Evolutionary conservation across 345 rosid genomes (phyloP), one percentile per base, ranked within the genome.

Genomic region (Salix purpurea): DNA sequence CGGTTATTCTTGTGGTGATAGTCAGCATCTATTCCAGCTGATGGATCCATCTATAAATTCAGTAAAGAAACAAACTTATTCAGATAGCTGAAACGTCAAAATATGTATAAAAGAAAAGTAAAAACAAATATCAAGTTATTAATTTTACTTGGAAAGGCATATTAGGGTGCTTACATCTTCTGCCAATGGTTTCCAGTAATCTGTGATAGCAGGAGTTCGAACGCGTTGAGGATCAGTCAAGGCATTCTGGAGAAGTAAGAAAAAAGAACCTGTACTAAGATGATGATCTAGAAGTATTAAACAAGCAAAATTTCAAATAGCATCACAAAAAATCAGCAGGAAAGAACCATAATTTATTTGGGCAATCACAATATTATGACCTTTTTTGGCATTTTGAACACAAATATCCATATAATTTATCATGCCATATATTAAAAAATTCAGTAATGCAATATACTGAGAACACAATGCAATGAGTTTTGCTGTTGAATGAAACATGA

Each of bases 151-250:
- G 52, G 46, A 74, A 7, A 65, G 16, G 72, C 30, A 71, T 65
- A 30, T 8, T n/a, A 28, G 23, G 42, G 65, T 65, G 75, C 97
- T 90, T 85, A 96, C 98, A 89, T 93, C 98, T 69, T 93, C 99
- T 14, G 97, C 97, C 87, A 96, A 84, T 72, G 97, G 91, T 82
- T 92, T 96, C 99, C 99, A 93, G 83, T 96, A 96, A 71, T 93
- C 97, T 65, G 91, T 80, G 80, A 96, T 90, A 70, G 88, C 76
- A 71, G 98, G 99, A 79, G 93, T 92, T 79, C 92, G 89, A 66
- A 96, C 97, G 60, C 99, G 97, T 77, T 84, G 92, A 75, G 99
- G 84, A 84, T 96, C 95, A 65, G 90, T 92, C 85, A 92, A 75
- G 82, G 95, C 95, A 89, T 90, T 89, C 99, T 96, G 87, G 71